Base-by-base conservation (phyloP, 371 early-diverging fungal species). In the Cokeromyces recurvatus region DNA sequence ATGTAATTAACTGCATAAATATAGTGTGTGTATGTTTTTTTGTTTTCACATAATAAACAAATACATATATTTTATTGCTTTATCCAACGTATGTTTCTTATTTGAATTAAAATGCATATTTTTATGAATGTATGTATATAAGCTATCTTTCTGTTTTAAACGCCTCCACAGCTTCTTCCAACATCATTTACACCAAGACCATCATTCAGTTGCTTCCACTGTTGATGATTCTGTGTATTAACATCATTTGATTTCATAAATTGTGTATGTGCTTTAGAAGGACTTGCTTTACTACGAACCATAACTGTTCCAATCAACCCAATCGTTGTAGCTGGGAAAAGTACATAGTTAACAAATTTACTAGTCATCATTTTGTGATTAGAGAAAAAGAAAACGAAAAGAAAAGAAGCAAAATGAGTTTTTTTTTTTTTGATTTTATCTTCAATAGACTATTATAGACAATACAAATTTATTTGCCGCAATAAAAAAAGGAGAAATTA, bases 121-220 rank as follows among this genome's bases (percentile, higher is more conserved):
- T 11, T 22, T 22, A 38, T 22, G 10, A 38, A 35, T 5, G 16
- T 4, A 10, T 9, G 10, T n/a, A n/a, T n/a, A n/a, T n/a, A n/a
- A n/a, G n/a, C n/a, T n/a, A n/a, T 36, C 17, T 36, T 36, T 8
- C 17, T 16, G 14, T 36, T 16, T 16, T 22, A 38, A 4, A 38
- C 22, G 22, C 21, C 21, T n/a, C n/a, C 24, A 40, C 40, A 40
- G 25, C 44, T 70, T 39, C 74, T 68, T 25, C 71, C 66, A 17
- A 74, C 74, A 46, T 74, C 74, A 41, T 66, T 62, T 10, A 70
- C 64, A 40, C 71, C 68, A 34, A 70, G 38, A 17, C 74, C 74
- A 46, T 66, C 66, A 47, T 74, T 74, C 19, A 59, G 39, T 29
- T 59, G 53, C 41, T 51, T 55, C 74, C 74, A 74, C 45, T 62